Base-by-base conservation (phyloP, 495 filamentous ascomycete species). In the Xylaria palmicola region DNA sequence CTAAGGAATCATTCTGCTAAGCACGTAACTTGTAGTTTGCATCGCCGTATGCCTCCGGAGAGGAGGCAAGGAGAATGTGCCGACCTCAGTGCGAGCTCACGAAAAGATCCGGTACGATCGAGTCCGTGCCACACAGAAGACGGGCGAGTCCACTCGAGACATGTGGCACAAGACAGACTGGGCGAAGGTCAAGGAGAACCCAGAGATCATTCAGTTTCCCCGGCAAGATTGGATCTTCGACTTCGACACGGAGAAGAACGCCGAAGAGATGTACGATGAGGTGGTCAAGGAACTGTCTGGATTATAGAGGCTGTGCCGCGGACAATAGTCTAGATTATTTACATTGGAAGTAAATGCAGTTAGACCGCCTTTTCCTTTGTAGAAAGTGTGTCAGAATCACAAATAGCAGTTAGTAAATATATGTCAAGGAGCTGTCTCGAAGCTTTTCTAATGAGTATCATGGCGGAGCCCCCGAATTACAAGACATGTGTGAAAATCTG, bases 141-240 rank as follows among this genome's bases (percentile, higher is more conserved):
- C 79, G 2, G 81, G 81, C 20, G 79, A 82, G 62, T 74, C 72
- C 20, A 84, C 80, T 2, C 70, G 81, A 20, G 81, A 84, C 61
- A 75, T 78, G 70, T 84, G 81, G 81, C 81, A 84, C 64, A 83
- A 83, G 68, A 81, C 80, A 1, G 79, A 84, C 60, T 84, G 81
- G 81, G 74, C 74, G 15, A 76, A 79, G 65, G 81, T 82, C 4
- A 75, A 74, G 49, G 66, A 75, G 54, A 73, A 83, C 58, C 81
- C 81, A 0, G 73, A 76, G 66, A 84, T 75, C 26, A 80, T 86
- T 48, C 75, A 77, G 39, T 74, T 86, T 26, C 82, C 79, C 8
- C 71, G 82, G 0, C 79, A 84, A 60, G 81, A 80, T 44, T 86
- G 83, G 83, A 83, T 86, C n/a, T 81, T 83, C 51, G 52, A 66